Conservation (phyloP, 768 basidiomycete species). For the Serendipita sp. region DNA sequence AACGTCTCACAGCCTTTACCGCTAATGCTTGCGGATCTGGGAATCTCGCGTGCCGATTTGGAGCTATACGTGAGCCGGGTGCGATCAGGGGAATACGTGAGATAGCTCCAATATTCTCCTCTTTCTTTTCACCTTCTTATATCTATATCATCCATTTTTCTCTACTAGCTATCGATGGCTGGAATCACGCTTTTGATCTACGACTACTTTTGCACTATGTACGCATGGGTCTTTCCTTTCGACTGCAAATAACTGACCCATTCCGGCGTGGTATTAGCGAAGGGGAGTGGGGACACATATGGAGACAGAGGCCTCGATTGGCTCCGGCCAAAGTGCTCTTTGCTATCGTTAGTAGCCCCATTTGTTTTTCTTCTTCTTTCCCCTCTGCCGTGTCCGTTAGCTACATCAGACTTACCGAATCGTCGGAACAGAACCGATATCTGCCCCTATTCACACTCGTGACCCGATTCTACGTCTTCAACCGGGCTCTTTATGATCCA, state of each 20-base stretch:
- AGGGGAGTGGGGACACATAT: not conserved
- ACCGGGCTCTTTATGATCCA: not conserved
- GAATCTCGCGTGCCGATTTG: not conserved
- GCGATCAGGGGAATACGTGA: not conserved
- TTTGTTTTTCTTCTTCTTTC: too few relatives aligned
- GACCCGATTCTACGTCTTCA: not conserved
- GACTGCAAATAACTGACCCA: not conserved
- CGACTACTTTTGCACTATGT: not conserved
- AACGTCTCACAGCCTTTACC: too few relatives aligned
- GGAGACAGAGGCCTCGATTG: not conserved
- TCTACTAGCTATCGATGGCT: not conserved
- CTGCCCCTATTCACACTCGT: slow-evolving; percentile 1
- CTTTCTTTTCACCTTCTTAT: too few relatives aligned
- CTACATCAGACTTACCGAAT: not conserved
- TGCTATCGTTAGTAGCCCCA: not conserved
- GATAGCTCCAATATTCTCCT: not conserved
- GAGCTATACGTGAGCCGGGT: not conserved
- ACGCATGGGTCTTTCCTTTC: too few relatives aligned
- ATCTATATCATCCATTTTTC: too few relatives aligned
- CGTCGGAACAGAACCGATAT: not conserved
- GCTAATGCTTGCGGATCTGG: not conserved
- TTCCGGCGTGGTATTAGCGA: not conserved
- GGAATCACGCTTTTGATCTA: not conserved
- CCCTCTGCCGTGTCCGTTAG: too few relatives aligned
- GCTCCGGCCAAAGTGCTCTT: not conserved